Base-by-base conservation (phyloP, 371 early-diverging fungal genomes). In the Mucor circinelloides region DNA sequence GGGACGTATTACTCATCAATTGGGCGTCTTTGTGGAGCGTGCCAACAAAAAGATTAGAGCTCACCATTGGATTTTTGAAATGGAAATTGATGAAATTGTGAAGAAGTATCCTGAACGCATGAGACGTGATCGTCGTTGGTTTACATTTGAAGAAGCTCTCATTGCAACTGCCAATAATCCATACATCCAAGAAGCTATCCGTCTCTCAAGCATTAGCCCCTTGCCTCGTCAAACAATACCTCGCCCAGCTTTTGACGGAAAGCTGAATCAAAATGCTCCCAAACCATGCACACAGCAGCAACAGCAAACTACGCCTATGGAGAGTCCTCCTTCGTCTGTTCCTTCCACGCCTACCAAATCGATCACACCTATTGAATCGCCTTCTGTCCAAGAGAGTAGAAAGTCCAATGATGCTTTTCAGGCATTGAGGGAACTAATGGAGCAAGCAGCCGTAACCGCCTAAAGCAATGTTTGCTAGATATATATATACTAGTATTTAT, bases 61-160 rank as follows among this genome's bases (percentile, higher is more conserved):
- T 15, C 74, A 84, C 52, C 85, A 85, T 66, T 78, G 84, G 81
- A 85, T 89, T 31, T 89, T 76, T 67, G 89, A 87, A 62, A 72
- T 89, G 79, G 81, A 86, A 58, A 85, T 89, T 6, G 74, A 81
- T 3, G 80, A 79, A 63, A 71, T 89, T 42, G 77, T 65, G 36
- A 88, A 87, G 31, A 80, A 73, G 42, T 89, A 81, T 69, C 89
- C 89, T 27, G 89, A 89, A 67, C 82, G 80, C 66, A 81, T 80
- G 72, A 86, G 85, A 73, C 76, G 89, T 30, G 84, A 84, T 64
- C 73, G 89, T 64, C 79, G 84, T 42, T 89, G 87, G 89, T 89
- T 87, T 67, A 79, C 86, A 15, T 86, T 70, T 44, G 89, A 89
- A n/a, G 88, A 89, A 46, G 87, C 89, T 13, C 64, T 82, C 32